A percentile compares a stretch with the other conserved stretches of the same genome.
These are phyloP conservation scores for Tothia fuscella DNA, from an alignment of 2,329 filamentous ascomycete species.

Conservation along the genomic window DNA sequence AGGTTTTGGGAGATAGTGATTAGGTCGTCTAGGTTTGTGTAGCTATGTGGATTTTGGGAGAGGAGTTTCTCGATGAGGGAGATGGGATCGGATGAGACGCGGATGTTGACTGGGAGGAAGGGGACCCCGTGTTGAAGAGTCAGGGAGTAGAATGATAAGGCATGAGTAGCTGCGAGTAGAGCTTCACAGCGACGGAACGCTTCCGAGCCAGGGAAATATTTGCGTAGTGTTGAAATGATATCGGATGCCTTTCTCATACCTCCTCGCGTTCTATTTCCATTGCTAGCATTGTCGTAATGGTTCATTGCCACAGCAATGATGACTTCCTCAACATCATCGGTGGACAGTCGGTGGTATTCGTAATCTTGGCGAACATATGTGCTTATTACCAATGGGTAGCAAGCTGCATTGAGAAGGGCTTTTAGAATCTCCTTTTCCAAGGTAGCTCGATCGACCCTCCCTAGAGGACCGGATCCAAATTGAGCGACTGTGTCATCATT, in stretches of 20 bases:
- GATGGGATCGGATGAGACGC: slow-evolving; percentile 65
- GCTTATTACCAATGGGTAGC: slow-evolving; percentile 45
- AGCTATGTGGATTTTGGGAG: slow-evolving; percentile 62
- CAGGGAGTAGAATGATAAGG: slow-evolving; percentile 63
- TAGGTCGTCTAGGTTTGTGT: slow-evolving; percentile 63
- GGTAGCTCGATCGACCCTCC: slow-evolving; percentile 46
- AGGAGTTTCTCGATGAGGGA: slow-evolving; percentile 61
- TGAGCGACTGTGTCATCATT: slow-evolving; percentile 24
- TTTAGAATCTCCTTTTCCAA: slow-evolving; percentile 64
- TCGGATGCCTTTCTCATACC: slow-evolving; percentile 67
- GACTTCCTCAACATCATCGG: slow-evolving; percentile 44
- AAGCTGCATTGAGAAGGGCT: slow-evolving; percentile 49
- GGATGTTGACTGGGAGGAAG: slow-evolving; percentile 64
- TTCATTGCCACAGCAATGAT: slow-evolving; percentile 53
- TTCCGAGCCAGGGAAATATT: slow-evolving; percentile 41
- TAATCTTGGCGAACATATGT: slow-evolving; percentile 48
- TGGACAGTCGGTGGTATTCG: slow-evolving; percentile 37
- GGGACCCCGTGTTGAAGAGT: slow-evolving; percentile 70
- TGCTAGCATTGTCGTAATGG: slow-evolving; percentile 71
- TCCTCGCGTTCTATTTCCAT: slow-evolving; percentile 64
- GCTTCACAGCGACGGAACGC: slow-evolving; percentile 47
- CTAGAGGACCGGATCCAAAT: slow-evolving; percentile 38
- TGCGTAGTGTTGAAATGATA: slow-evolving; percentile 58
- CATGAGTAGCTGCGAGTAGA: slow-evolving; percentile 60
- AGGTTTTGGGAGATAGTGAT: slow-evolving; percentile 57